These are phyloP conservation scores for Penicillium nucicola DNA, from an alignment of 495 filamentous ascomycete genomes.

Conservation along the genomic window DNA sequence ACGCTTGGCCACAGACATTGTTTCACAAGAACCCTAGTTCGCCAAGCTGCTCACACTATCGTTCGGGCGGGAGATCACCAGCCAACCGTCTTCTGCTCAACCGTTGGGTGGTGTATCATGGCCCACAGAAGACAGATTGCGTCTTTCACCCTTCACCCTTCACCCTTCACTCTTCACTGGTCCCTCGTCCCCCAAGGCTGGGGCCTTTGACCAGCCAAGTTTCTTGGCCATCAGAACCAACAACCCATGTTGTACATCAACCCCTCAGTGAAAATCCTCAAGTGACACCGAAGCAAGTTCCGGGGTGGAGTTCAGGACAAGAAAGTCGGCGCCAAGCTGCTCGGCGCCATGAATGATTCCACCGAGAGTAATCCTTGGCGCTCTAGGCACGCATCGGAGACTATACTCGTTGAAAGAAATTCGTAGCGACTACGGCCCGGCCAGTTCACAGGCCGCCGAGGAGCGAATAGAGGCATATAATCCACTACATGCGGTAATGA, in stretches of 20 bases:
- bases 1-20: background rate
- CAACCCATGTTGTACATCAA: conserved; percentile 1
- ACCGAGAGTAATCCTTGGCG: conserved; percentile 23
- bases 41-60: conserved; percentile 11
- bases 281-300: background rate
- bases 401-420: background rate
- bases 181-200: too few relatives aligned
- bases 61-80: conserved; percentile 14
- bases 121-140: too few relatives aligned
- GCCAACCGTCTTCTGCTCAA: background rate
- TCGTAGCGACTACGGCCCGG: background rate
- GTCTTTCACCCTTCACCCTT: too few relatives aligned
- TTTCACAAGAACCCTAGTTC: conserved; percentile 12
- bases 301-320: conserved; percentile 4
- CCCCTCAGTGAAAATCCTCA: background rate
- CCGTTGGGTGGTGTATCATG: background rate
- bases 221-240: conserved; percentile 2
- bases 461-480: background rate
- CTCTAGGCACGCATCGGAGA: conserved; percentile 7
- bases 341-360: conserved; percentile 12
- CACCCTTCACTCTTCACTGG: too few relatives aligned
- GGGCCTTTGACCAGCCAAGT: background rate
- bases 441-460: background rate
- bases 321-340: conserved; percentile 15
- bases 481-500: conserved; percentile 4